Evolutionary conservation across 2,329 filamentous ascomycete genomes (phyloP).

Genomic region (Phialophora verrucosa): DNA sequence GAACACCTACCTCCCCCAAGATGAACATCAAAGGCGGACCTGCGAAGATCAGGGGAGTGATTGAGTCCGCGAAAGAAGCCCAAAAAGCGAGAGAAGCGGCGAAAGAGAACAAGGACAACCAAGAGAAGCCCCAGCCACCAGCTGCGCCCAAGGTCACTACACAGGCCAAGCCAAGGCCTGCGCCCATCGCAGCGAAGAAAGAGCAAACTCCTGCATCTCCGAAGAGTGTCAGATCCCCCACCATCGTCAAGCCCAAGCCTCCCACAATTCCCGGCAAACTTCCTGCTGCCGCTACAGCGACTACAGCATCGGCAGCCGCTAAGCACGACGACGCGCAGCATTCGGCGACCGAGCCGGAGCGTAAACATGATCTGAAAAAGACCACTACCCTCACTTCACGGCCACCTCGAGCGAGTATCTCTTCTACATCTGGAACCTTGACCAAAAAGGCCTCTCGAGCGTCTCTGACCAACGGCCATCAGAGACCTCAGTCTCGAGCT

Average conservation of each 20-base stretch:
- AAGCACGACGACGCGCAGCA: slow-evolving; percentile 39
- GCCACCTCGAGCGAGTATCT: slow-evolving; percentile 34
- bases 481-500: slow-evolving; percentile 49
- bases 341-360: slow-evolving; percentile 28
- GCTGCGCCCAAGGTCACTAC: slow-evolving; percentile 21
- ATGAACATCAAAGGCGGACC: slow-evolving; percentile 34
- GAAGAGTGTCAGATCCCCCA: slow-evolving; percentile 34
- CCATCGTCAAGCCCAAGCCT: slow-evolving; percentile 46
- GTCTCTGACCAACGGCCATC: slow-evolving; percentile 40
- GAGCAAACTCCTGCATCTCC: slow-evolving; percentile 32
- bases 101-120: slow-evolving; percentile 22
- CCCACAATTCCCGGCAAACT: slow-evolving; percentile 50
- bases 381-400: slow-evolving; percentile 35
- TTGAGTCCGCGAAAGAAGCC: slow-evolving; percentile 40
- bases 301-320: slow-evolving; percentile 49
- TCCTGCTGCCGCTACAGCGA: slow-evolving; percentile 48
- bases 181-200: slow-evolving; percentile 29
- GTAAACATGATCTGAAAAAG: slow-evolving; percentile 38
- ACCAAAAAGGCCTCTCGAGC: slow-evolving; percentile 41
- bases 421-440: slow-evolving; percentile 38
- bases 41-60: slow-evolving; percentile 42
- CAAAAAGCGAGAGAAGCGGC: slow-evolving; percentile 40
- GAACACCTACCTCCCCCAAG: slow-evolving; percentile 30
- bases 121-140: slow-evolving; percentile 37
- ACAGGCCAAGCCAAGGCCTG: slow-evolving; percentile 16